Conservation (phyloP, 805 yeast species). For the Lipomyces starkeyi region DNA sequence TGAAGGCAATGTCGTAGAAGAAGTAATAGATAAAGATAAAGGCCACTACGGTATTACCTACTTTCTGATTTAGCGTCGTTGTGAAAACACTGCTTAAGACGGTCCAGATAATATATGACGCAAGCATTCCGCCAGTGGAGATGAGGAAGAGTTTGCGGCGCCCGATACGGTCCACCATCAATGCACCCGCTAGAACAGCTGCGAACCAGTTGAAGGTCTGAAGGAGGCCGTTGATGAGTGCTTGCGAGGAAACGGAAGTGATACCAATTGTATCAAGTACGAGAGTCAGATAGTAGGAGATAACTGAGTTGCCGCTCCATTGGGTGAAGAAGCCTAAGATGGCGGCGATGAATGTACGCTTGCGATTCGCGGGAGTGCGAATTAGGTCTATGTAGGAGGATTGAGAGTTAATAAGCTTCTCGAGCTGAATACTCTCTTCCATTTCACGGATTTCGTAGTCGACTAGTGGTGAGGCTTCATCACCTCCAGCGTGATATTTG, state of each 20-base stretch:
- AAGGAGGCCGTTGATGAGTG: slow-evolving; percentile 55
- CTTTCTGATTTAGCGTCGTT: slow-evolving; percentile 51
- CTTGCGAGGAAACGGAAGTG: slow-evolving; percentile 46
- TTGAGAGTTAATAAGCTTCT: too few species aligned
- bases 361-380: too few species aligned
- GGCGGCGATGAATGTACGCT: slow-evolving; percentile 45
- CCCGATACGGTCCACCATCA: slow-evolving; percentile 43
- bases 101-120: slow-evolving; percentile 54
- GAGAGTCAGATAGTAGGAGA: slow-evolving; percentile 57
- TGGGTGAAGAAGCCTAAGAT: slow-evolving; percentile 52
- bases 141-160: slow-evolving; percentile 38
- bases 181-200: slow-evolving; percentile 46
- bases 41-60: slow-evolving; percentile 55
- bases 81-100: slow-evolving; percentile 55
- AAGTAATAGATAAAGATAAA: slow-evolving; percentile 53
- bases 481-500: too few species aligned
- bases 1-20: slow-evolving; percentile 49
- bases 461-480: too few species aligned
- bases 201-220: slow-evolving; percentile 47
- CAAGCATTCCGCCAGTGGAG: slow-evolving; percentile 49
- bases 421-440: too few species aligned
- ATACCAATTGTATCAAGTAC: slow-evolving; percentile 62
- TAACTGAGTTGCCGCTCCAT: slow-evolving; percentile 59
- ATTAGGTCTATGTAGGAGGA: too few species aligned
- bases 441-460: too few species aligned